Conservation (phyloP, 306 rosid genomes). For the Vigna trinervia region DNA sequence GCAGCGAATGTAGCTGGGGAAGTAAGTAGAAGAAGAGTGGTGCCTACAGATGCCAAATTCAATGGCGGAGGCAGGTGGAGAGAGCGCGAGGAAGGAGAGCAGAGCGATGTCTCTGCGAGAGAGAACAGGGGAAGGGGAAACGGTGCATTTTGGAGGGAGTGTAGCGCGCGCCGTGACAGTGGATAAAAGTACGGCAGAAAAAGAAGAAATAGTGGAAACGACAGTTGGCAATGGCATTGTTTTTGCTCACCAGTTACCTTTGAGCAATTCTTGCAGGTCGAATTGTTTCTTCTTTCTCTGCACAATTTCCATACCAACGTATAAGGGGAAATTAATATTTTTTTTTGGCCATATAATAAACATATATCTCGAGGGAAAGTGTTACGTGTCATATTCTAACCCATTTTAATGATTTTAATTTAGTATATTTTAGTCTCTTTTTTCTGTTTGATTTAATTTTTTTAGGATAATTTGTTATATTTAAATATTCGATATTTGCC, state of each 20-base stretch:
- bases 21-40: conserved; percentile 16
- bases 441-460: too few species aligned
- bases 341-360: too few species aligned
- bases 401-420: too few species aligned
- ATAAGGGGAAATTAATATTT: not conserved
- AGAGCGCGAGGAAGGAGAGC: conserved; percentile 58
- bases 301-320: not conserved
- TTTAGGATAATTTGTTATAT: too few species aligned
- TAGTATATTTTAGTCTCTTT: too few species aligned
- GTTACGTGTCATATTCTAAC: too few species aligned
- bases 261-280: not conserved
- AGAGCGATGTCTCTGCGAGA: conserved; percentile 70
- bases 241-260: not conserved
- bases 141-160: conserved; percentile 61
- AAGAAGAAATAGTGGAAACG: conserved; percentile 51
- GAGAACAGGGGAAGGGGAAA: conserved; percentile 18
- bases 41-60: conserved; percentile 82
- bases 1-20: not conserved
- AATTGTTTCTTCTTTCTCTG: not conserved
- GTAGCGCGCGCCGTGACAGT: conserved; percentile 48
- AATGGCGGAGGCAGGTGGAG: conserved; percentile 66
- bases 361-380: too few species aligned
- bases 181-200: conserved; percentile 44
- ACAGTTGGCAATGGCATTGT: conserved; percentile 54
- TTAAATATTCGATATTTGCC: too few species aligned